phyloP scores from a whole-genome alignment of 225 moss, liverwort and hornwort genomes.

The Pseudoscleropodium purum region DNA sequence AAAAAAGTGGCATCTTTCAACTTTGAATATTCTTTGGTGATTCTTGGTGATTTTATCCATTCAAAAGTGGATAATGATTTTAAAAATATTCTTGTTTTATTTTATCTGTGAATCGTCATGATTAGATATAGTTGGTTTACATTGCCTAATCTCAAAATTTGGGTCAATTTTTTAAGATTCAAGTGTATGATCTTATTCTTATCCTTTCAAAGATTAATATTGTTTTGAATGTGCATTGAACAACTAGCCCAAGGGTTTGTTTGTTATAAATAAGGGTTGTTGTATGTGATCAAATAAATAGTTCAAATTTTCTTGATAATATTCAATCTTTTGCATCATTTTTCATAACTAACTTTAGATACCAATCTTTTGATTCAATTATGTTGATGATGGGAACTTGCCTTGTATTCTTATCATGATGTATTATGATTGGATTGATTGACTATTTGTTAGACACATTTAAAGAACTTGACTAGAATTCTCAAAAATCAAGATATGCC shows the following conservation, averaged over 20 bases:
- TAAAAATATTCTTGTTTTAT: background rate
- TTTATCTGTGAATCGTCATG: background rate
- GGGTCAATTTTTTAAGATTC: background rate
- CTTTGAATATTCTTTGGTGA: background rate
- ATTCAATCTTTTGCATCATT: rapidly evolving
- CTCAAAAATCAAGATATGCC: rapidly evolving
- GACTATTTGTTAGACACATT: rapidly evolving
- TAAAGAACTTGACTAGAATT: background rate
- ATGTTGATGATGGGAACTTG: rapidly evolving
- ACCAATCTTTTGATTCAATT: background rate
- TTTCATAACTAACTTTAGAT: background rate
- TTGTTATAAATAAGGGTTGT: rapidly evolving
- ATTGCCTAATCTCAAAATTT: background rate
- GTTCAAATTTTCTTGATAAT: background rate
- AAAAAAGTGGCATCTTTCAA: background rate
- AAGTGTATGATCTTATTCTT: rapidly evolving
- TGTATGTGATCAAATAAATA: background rate
- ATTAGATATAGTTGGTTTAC: background rate
- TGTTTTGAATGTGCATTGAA: background rate
- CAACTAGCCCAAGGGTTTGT: rapidly evolving
- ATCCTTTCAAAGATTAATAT: too few species aligned
- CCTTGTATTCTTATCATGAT: background rate
- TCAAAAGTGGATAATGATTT: background rate
- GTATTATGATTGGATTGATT: rapidly evolving
- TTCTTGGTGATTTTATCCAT: background rate